Conservation (phyloP, 208 protist genomes). For the Wallacemonas sp. region DNA sequence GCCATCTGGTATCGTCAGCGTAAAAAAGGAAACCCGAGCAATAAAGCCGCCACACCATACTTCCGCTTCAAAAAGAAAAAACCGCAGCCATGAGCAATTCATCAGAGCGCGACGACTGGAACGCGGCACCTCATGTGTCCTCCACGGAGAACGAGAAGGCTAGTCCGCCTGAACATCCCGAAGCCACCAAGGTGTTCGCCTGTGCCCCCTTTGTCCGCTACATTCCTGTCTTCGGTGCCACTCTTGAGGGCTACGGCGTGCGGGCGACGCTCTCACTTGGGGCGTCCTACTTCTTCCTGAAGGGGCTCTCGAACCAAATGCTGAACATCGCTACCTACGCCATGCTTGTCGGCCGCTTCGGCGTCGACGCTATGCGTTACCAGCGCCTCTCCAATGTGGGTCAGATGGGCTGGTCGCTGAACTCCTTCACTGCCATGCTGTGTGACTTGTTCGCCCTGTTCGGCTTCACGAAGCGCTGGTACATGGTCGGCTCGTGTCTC, state of each 20-base stretch:
- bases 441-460: conserved; percentile 40
- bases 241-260: conserved; percentile 33
- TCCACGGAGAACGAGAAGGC: neutral
- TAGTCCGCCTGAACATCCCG: conserved; percentile 12
- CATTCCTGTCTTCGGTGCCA: conserved; percentile 28
- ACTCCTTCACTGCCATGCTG: conserved; percentile 36
- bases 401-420: conserved; percentile 48
- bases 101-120: too few species aligned
- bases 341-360: conserved; percentile 38
- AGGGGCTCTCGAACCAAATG: conserved; percentile 36
- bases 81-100: too few species aligned
- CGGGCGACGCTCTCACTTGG: conserved; percentile 25
- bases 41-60: too few species aligned
- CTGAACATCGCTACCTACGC: conserved; percentile 25
- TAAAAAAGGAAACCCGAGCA: too few species aligned
- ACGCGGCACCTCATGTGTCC: neutral
- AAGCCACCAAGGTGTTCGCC: conserved; percentile 25
- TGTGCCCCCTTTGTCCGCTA: conserved; percentile 19
- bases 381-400: conserved; percentile 35
- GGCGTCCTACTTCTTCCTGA: conserved; percentile 34
- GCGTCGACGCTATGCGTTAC: conserved; percentile 15
- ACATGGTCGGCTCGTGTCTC: conserved; percentile 35
- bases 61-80: too few species aligned
- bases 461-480: conserved; percentile 52
- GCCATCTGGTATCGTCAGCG: too few species aligned